Evolutionary conservation across 176 grass and related monocot genomes (phyloP), one percentile per base, ranked within the genome.

Genomic region (Oryza brachyantha): DNA sequence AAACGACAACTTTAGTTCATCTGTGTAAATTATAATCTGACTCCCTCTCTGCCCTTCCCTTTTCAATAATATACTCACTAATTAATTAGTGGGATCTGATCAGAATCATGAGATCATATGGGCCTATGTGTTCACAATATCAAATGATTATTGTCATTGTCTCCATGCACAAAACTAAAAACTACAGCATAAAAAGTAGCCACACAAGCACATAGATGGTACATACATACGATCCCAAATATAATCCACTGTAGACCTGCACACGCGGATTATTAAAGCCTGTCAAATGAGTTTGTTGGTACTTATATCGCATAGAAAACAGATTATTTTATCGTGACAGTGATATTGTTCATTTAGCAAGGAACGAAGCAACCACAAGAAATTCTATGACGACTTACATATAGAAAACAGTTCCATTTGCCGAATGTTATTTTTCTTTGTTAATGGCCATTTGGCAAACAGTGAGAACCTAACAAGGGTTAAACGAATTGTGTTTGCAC

Each of bases 21-120:
- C 70, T 55, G 39, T 42, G 73, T 60, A 78, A 37, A 78, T 13
- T 78, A 54, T 25, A 54, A 69, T 50, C 68, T 45, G 42, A 82
- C 35, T 26, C 36, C 14, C 19, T 21, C 50, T 65, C 28, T 39
- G 27, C 16, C 29, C 62, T 17, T 52, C 24, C 50, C 36, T 42
- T 77, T 72, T 86, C 35, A 86, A 88, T 81, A 77, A 84, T 75
- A 24, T 27, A 66, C 2, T 64, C 74, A 69, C 13, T 64, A 74
- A 70, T 73, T 80, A 84, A 82, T 68, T 79, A 78, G 19, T 72
- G 60, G 37, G 54, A 90, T 83, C 40, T 70, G 87, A 83, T 63
- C 74, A 88, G 86, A 88, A 88, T 84, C 86, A 81, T 81, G 77
- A 61, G 70, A 81, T 90, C 84, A 78, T 86, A 66, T 55, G 60